Evolutionary conservation across 352 stramenopile species (phyloP), one percentile per base, ranked within the genome.

Genomic region (Phytophthora rubi): DNA sequence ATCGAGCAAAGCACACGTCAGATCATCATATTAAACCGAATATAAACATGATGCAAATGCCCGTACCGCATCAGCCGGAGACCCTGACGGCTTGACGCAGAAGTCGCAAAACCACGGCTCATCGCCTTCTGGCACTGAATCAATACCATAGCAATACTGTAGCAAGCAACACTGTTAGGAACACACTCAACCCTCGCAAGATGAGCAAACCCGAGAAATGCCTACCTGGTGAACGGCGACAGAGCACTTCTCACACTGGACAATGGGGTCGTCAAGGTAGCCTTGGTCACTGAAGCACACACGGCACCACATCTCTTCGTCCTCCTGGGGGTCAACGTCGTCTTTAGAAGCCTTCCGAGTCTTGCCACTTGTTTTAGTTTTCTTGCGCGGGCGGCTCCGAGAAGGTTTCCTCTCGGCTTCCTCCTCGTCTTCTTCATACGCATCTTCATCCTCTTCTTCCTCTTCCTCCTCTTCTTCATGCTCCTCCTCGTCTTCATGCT

Each of bases 91-190:
- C 44, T 89, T 73, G 15, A 79, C 75, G 73, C 89, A 97, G 53
- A 81, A 91, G 58, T 97, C 89, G 65, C 89, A 97, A 49, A 89
- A 95, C 89, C 89, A 97, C 21, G 89, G 89, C 16, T 81, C 77
- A 30, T 97, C 89, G 37, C 87, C 88, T 61, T 94, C 86, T 0
- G 89, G 89, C 2, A 97, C 86, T 47, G 79, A 73, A 12, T 87
- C 79, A 56, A 97, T 96, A 7, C 89, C 89, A 66, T 95, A 97
- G 74, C 89, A 97, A 70, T 93, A 97, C 89, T 95, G 66, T 44
- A 65, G 44, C 54, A 62, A 47, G 10, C 67, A 60, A 58, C 26
- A 69, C 39, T 4, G 51, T 63, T 61, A 58, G 62, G 49, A 6
- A 58, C 10, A 13, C 13, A 15, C 16, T 16, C 9, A 61, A 23